Percentiles rank a stretch among this genome's conserved stretches.
These are phyloP conservation scores for Ceratocystis cubensis DNA, from an alignment of 2,329 filamentous ascomycete species.

Conservation along the genomic window DNA sequence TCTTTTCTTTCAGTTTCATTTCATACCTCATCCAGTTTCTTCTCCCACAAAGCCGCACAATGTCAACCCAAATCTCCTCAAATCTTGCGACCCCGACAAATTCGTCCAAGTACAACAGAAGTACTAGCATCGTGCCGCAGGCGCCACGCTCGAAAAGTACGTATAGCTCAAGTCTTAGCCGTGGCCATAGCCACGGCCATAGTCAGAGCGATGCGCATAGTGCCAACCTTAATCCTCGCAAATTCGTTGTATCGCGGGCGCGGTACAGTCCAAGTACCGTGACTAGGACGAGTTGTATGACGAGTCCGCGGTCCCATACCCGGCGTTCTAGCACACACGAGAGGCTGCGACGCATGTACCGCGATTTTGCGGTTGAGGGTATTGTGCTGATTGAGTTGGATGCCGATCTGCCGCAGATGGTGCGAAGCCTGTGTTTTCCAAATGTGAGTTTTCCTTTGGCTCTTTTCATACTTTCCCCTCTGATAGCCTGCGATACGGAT, in stretches of 20 bases:
- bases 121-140: background rate
- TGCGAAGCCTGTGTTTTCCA: constrained; percentile 18
- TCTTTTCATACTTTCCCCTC: background rate
- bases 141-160: background rate
- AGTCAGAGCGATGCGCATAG: background rate
- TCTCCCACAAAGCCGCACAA: background rate
- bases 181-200: background rate
- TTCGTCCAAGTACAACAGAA: background rate
- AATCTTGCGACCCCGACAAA: too few relatives aligned
- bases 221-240: background rate
- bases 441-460: constrained; percentile 7
- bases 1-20: background rate
- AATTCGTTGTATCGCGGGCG: background rate
- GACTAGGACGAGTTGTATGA: background rate
- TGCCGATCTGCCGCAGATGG: constrained; percentile 14
- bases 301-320: background rate
- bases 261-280: background rate
- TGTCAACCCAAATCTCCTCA: background rate
- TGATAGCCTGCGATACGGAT: background rate
- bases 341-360: constrained; percentile 13
- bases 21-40: background rate
- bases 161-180: background rate
- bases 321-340: background rate
- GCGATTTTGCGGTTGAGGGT: constrained; percentile 12
- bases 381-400: constrained; percentile 18